Base-by-base conservation (phyloP, 2,329 filamentous ascomycete genomes). In the Xylariomycetidae sp. region DNA sequence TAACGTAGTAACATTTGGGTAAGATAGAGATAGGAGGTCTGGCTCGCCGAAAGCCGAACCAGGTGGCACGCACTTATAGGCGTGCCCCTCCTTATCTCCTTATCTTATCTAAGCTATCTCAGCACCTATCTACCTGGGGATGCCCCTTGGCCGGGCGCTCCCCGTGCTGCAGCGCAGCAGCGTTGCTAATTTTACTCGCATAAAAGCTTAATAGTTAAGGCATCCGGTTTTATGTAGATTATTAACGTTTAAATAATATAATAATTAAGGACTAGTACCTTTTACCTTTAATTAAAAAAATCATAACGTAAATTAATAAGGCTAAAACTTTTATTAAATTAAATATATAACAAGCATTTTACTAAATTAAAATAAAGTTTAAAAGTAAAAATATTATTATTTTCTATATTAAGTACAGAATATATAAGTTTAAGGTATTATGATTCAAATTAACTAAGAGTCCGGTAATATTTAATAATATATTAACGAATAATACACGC, bases 211-310 rank as follows among this genome's bases (percentile, higher is more conserved):
- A 14, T 30, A 20, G 5, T 20, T 6, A 10, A 9, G 26, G 6
- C 10, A 7, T 16, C 17, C 17, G 10, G 13, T 17, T 29, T 15
- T 29, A 29, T 15, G n/a, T 29, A 17, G 19, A 29, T 15, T 29
- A 29, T n/a, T 18, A 29, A 18, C 13, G 17, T 12, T 15, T 29
- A 16, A 29, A 29, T 18, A 18, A 5, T 27, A 6, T 27, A 27
- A 27, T 12, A 8, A 27, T 13, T 13, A 27, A 27, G 16, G 6
- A 8, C 16, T n/a, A 15, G 6, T 27, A 27, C 25, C 16, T 27
- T 6, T 6, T 27, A 27, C 25, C 12, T 12, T 27, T 29, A 29
- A 29, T 29, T 9, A 29, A 29, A 9, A 19, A 29, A 29, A 29
- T n/a, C 8, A 7, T 19, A 29, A 16, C 27, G 12, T 18, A 18